Percentiles rank a stretch among this genome's conserved stretches.
phyloP scores from a whole-genome alignment of 768 basidiomycete genomes.

The Phanerodontia chrysosporium region DNA sequence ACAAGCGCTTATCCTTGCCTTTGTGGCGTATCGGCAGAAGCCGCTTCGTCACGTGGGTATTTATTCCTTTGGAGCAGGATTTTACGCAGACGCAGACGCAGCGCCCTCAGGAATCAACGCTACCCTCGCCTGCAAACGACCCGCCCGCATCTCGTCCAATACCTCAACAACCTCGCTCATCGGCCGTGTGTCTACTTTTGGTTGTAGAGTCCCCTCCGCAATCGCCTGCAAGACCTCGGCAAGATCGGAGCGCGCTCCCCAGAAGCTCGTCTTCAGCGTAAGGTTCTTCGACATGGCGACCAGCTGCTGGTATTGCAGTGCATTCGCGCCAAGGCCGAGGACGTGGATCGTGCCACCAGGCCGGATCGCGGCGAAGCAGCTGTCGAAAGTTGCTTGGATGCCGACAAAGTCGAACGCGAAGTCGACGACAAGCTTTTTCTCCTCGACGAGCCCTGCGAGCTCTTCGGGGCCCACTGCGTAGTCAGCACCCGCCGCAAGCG shows the following conservation, averaged over 20 bases:
- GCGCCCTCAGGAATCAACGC: constrained; percentile 14
- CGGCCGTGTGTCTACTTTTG: constrained; percentile 16
- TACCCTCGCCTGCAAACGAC: constrained; percentile 14
- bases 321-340: constrained; percentile 10
- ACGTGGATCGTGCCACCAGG: constrained; percentile 15
- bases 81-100: too few species aligned
- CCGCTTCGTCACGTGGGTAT: too few species aligned
- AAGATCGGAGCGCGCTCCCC: constrained; percentile 14
- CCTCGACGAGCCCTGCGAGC: constrained; percentile 10
- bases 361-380: constrained; percentile 3
- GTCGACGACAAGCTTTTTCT: constrained; percentile 15
- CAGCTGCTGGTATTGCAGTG: constrained; percentile 2
- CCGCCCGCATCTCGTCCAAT: constrained; percentile 15
- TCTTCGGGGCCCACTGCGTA: constrained; percentile 12
- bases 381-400: constrained; percentile 14
- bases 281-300: constrained; percentile 16
- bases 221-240: constrained; percentile 17
- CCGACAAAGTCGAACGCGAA: constrained; percentile 21
- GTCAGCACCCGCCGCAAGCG: constrained; percentile 18
- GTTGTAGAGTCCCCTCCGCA: constrained; percentile 14
- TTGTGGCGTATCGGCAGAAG: too few species aligned
- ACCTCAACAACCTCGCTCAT: constrained; percentile 16
- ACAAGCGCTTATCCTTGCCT: too few species aligned
- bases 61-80: too few species aligned
- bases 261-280: constrained; percentile 11